phyloP scores from a whole-genome alignment of 2,329 filamentous ascomycete genomes.

The Sporothrix brunneoviolacea region DNA sequence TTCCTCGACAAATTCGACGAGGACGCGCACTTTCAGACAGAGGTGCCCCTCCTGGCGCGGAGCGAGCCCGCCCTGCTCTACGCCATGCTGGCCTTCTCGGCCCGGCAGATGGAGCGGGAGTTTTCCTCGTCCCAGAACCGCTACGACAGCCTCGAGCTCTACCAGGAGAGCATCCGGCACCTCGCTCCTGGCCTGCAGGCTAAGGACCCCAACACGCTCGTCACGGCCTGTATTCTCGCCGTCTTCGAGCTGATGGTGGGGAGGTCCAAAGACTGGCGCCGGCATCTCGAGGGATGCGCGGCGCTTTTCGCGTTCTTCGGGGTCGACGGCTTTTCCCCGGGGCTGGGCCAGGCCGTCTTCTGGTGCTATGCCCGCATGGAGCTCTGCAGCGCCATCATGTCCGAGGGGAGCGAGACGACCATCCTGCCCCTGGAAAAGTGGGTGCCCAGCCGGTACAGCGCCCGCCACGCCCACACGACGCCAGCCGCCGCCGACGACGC shows the following conservation, averaged over 20 bases:
- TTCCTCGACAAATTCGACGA: slow-evolving; percentile 30
- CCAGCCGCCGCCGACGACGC: slow-evolving; percentile 15
- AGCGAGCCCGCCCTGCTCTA: slow-evolving; percentile 41
- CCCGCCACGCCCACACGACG: slow-evolving; percentile 25
- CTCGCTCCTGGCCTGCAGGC: slow-evolving; percentile 29
- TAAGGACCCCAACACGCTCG: slow-evolving; percentile 28
- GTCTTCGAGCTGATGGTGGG: slow-evolving; percentile 37
- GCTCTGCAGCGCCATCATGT: slow-evolving; percentile 49
- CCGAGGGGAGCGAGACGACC: slow-evolving; percentile 43
- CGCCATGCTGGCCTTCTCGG: slow-evolving; percentile 46
- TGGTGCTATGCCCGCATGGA: slow-evolving; percentile 56
- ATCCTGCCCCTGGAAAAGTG: slow-evolving; percentile 43
- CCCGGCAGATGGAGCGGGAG: slow-evolving; percentile 44
- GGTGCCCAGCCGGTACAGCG: slow-evolving; percentile 34
- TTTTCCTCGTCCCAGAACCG: slow-evolving; percentile 34
- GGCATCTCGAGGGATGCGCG: slow-evolving; percentile 51
- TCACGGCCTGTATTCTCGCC: slow-evolving; percentile 34
- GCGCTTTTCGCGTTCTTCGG: slow-evolving; percentile 45
- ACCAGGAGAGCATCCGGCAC: slow-evolving; percentile 45
- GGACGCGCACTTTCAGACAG: slow-evolving; percentile 44
- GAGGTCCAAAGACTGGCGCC: slow-evolving; percentile 42
- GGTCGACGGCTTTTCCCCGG: slow-evolving; percentile 47
- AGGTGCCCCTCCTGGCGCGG: slow-evolving; percentile 43
- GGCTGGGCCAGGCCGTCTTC: slow-evolving; percentile 48
- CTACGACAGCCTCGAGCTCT: slow-evolving; percentile 47